Conservation (phyloP, 2,329 filamentous ascomycete species). For the Rhytidhysteron rufulum region DNA sequence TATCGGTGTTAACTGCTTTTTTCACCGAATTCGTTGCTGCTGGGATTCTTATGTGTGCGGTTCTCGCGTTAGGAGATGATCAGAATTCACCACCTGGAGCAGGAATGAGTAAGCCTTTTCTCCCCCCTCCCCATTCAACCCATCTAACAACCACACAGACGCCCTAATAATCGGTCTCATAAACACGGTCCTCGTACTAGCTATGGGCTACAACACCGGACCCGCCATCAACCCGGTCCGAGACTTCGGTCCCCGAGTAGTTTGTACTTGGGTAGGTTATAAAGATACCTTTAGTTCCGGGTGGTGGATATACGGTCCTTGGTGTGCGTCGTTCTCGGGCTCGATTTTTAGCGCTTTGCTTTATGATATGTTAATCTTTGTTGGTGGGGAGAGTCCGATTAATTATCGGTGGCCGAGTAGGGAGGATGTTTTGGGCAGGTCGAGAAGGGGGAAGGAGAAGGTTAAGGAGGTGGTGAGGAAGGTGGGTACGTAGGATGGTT, state of each 20-base stretch:
- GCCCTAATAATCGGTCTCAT: slow-evolving; percentile 36
- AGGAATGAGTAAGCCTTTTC: slow-evolving; percentile 57
- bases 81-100: slow-evolving; percentile 43
- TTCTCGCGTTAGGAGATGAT: slow-evolving; percentile 61
- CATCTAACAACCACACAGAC: slow-evolving; percentile 46
- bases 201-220: slow-evolving; percentile 25
- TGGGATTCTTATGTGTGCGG: no score
- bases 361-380: no score
- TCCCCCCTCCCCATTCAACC: slow-evolving; percentile 64
- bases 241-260: slow-evolving; percentile 67
- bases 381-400: no score
- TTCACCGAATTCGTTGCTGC: no score
- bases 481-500: no score
- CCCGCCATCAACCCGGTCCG: slow-evolving; percentile 63
- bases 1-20: no score
- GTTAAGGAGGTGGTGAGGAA: no score
- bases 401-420: no score
- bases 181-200: slow-evolving; percentile 21
- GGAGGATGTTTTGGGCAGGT: no score
- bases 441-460: no score
- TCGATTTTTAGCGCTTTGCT: no score
- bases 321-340: no score
- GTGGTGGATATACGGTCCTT: slow-evolving; percentile 28
- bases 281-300: slow-evolving; percentile 38
- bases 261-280: slow-evolving; percentile 65